Evolutionary conservation across 1,139 yeast genomes (phyloP).

Genomic region (Pichia sp.): DNA sequence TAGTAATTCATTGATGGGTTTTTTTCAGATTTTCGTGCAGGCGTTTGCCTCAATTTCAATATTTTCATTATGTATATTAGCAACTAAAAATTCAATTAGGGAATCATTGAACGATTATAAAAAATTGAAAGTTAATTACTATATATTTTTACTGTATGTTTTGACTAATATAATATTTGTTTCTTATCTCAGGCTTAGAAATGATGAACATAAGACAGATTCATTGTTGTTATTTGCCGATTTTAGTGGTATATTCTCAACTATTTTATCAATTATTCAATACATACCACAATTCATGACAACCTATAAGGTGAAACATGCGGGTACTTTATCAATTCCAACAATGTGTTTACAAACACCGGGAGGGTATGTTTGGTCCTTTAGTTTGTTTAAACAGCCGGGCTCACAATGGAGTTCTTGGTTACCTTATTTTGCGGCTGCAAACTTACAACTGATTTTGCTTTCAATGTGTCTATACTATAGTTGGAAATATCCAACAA

Average conservation of each 20-base stretch:
- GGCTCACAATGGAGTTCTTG: slow-evolving; percentile 86
- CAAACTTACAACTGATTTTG: slow-evolving; percentile 53
- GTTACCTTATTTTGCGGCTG: slow-evolving; percentile 75
- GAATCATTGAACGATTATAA: slow-evolving; percentile 43
- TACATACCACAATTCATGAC: slow-evolving; percentile 77
- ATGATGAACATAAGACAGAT: neutral
- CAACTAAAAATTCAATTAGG: slow-evolving; percentile 40
- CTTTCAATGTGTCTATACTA: slow-evolving; percentile 47
- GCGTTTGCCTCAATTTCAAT: slow-evolving; percentile 59
- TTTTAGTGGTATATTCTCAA: slow-evolving; percentile 56
- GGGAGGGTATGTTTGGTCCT: slow-evolving; percentile 77
- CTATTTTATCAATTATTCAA: slow-evolving; percentile 59
- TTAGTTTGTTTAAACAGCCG: slow-evolving; percentile 60
- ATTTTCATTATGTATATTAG: slow-evolving; percentile 45
- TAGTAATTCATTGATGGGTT: slow-evolving; percentile 59
- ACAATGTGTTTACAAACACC: slow-evolving; percentile 90
- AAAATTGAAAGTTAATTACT: slow-evolving; percentile 39
- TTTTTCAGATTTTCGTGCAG: slow-evolving; percentile 66
- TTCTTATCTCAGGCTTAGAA: slow-evolving; percentile 7
- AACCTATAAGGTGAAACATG: slow-evolving; percentile 61
- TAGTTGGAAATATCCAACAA: slow-evolving; percentile 23
- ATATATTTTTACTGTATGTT: slow-evolving; percentile 20
- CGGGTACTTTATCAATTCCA: slow-evolving; percentile 72
- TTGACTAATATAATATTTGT: slow-evolving; percentile 21
- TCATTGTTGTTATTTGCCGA: slow-evolving; percentile 40